These are phyloP conservation scores for Epichloe glyceriae DNA, from an alignment of 2,329 filamentous ascomycete species.

Conservation along the genomic window DNA sequence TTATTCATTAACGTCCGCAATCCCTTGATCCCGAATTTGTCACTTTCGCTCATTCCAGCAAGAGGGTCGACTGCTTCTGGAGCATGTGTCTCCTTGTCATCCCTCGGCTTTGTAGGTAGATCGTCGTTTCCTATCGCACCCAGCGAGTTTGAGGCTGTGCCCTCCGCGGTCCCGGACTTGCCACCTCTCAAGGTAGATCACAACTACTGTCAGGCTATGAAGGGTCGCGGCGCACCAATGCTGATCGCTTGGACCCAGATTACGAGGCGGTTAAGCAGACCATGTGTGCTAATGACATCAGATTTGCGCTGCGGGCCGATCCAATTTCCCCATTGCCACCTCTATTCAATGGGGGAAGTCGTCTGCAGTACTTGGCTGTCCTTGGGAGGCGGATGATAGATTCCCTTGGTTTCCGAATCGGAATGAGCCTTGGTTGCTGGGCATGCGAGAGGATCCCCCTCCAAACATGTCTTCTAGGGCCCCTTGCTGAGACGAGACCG, in stretches of 20 bases:
- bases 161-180: conserved; percentile 22
- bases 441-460: conserved; percentile 28
- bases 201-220: not conserved
- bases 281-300: conserved; percentile 44
- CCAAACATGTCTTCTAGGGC: conserved; percentile 35
- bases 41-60: conserved; percentile 45
- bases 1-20: conserved; percentile 50
- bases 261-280: no score
- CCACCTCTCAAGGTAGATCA: conserved; percentile 25
- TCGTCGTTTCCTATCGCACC: conserved; percentile 36
- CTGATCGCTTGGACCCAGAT: no score
- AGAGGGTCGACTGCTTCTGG: conserved; percentile 43
- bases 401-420: conserved; percentile 39
- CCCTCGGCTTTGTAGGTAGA: conserved; percentile 25
- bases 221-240: conserved; percentile 14
- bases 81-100: conserved; percentile 26
- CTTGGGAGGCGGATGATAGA: conserved; percentile 30
- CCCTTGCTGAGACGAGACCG: conserved; percentile 35
- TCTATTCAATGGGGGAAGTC: conserved; percentile 49
- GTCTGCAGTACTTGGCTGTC: conserved; percentile 36
- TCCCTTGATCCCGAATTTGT: conserved; percentile 54
- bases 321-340: conserved; percentile 44
- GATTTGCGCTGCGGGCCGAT: conserved; percentile 37
- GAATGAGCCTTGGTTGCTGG: conserved; percentile 33
- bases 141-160: conserved; percentile 25